Evolutionary conservation across 345 rosid species (phyloP).

Genomic region (Atalantia buxifolia): DNA sequence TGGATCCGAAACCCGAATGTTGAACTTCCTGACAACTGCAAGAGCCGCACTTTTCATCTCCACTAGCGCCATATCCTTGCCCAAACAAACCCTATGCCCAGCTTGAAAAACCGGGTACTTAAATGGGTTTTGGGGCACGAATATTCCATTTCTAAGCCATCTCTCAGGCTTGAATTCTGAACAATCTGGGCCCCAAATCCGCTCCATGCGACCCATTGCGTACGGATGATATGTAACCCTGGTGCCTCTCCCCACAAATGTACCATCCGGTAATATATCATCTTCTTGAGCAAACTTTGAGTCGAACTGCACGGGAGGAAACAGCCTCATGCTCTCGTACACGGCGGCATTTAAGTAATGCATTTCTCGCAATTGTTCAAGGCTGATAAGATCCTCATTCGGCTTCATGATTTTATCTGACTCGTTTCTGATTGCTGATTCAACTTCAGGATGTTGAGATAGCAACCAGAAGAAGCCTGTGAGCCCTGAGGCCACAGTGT

Average conservation of each 20-base stretch:
- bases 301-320: slow-evolving; percentile 78
- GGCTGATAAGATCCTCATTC: slow-evolving; percentile 21
- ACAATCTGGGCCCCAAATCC: slow-evolving; percentile 51
- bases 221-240: slow-evolving; percentile 61
- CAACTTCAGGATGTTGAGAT: slow-evolving; percentile 43
- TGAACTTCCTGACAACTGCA: slow-evolving; percentile 38
- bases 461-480: slow-evolving; percentile 66
- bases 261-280: slow-evolving; percentile 60
- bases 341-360: slow-evolving; percentile 58
- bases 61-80: slow-evolving; percentile 58
- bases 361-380: slow-evolving; percentile 45
- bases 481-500: slow-evolving; percentile 65
- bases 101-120: slow-evolving; percentile 72
- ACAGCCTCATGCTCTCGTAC: slow-evolving; percentile 58
- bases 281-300: slow-evolving; percentile 61
- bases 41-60: slow-evolving; percentile 54
- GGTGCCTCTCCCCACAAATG: slow-evolving; percentile 36
- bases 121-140: slow-evolving; percentile 30
- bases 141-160: slow-evolving; percentile 40
- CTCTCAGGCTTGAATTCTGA: slow-evolving; percentile 47
- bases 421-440: slow-evolving; percentile 46
- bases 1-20: slow-evolving; percentile 31
- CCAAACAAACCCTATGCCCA: slow-evolving; percentile 62
- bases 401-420: slow-evolving; percentile 36
- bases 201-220: slow-evolving; percentile 66